phyloP scores from a whole-genome alignment of 129 eudicot species.

The Flaveria robusta region DNA sequence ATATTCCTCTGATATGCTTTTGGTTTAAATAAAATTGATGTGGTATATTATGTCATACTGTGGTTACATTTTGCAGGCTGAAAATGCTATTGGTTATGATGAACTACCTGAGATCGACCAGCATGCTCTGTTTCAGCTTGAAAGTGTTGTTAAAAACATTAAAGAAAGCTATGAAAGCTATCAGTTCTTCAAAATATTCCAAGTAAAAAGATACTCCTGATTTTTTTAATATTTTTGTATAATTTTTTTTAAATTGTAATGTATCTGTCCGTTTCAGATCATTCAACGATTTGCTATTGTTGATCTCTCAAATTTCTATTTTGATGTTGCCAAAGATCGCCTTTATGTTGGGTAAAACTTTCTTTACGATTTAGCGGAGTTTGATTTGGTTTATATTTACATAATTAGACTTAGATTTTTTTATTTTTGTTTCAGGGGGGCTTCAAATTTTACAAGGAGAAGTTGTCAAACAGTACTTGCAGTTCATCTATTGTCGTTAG shows the following conservation, averaged over 20 bases:
- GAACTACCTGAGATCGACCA: constrained; percentile 87
- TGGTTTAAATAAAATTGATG: neutral
- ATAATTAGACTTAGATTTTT: constrained; percentile 9
- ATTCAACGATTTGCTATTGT: constrained; percentile 91
- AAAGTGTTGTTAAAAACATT: constrained; percentile 69
- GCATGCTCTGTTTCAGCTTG: constrained; percentile 89
- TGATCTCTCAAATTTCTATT: constrained; percentile 94
- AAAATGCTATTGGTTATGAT: constrained; percentile 60
- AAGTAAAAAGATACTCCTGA: constrained; percentile 38
- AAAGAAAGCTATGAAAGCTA: constrained; percentile 84
- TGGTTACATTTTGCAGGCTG: constrained; percentile 51
- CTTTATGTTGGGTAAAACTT: constrained; percentile 85
- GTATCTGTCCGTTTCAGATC: constrained; percentile 43
- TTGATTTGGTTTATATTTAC: constrained; percentile 1
- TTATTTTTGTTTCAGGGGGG: constrained; percentile 52
- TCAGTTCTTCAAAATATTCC: constrained; percentile 92
- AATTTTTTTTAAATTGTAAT: neutral
- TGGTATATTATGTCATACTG: neutral
- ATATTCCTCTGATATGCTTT: neutral
- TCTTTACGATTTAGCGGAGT: no score
- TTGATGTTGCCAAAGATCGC: constrained; percentile 96
- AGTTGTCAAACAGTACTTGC: constrained; percentile 97
- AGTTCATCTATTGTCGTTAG: constrained; percentile 75
- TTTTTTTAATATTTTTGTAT: no score
- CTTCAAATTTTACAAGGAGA: constrained; percentile 79